A percentile compares a stretch with the other conserved stretches of the same genome.
These are phyloP conservation scores for Lactarius psammicola DNA, from an alignment of 768 basidiomycete genomes.

Conservation along the genomic window DNA sequence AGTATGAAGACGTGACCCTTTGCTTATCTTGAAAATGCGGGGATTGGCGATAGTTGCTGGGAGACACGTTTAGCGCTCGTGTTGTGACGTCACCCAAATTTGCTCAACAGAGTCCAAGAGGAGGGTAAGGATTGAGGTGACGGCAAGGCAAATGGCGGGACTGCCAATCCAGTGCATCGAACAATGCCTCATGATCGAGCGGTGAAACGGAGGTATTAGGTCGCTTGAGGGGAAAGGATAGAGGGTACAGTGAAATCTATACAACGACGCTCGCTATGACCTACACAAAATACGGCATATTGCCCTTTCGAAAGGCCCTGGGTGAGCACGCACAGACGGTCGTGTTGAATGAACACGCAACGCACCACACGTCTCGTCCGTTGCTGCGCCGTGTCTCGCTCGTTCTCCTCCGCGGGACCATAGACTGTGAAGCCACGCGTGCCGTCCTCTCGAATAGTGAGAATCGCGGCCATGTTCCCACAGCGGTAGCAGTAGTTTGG, in stretches of 20 bases:
- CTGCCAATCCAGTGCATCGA: background rate
- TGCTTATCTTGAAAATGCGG: too few species aligned
- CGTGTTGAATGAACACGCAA: slow-evolving; percentile 18
- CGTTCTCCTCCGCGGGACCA: slow-evolving; percentile 86
- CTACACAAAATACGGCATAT: slow-evolving; percentile 57
- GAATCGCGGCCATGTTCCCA: slow-evolving; percentile 88
- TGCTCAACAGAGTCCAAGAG: background rate
- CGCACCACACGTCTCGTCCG: slow-evolving; percentile 67
- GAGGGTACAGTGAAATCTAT: slow-evolving; percentile 5
- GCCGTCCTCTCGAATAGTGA: slow-evolving; percentile 74
- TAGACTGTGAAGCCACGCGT: slow-evolving; percentile 76
- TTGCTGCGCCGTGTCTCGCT: slow-evolving; percentile 76
- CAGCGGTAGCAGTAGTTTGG: slow-evolving; percentile 86
- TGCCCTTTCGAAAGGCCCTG: slow-evolving; percentile 38
- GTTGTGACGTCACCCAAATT: background rate
- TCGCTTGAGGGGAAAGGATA: background rate
- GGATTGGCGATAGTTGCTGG: too few species aligned
- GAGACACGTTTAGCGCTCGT: background rate
- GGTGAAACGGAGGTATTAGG: background rate
- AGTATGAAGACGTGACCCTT: too few species aligned
- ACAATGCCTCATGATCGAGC: background rate
- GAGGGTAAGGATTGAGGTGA: background rate
- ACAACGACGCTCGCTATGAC: slow-evolving; percentile 4
- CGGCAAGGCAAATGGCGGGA: background rate
- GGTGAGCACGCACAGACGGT: background rate